Percentiles rank a stretch among this genome's conserved stretches.
Conservation (phyloP, 768 basidiomycete genomes). For the Polyporus arcularius region DNA sequence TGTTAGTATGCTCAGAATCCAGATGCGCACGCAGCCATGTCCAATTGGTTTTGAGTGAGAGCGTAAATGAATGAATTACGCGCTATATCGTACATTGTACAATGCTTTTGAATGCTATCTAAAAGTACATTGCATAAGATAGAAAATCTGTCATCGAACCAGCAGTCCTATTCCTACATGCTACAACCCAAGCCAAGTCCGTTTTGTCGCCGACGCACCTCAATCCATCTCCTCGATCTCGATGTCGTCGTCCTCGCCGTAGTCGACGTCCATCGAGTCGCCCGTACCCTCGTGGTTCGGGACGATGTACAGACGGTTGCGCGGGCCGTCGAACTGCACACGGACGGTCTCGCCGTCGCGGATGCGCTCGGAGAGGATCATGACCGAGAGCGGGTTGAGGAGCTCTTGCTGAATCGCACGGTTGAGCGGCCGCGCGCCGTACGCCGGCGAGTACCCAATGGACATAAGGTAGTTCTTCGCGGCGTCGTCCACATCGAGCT, state of each 20-base stretch:
- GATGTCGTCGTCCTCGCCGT: slow-evolving; percentile 51
- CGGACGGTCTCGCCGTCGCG: slow-evolving; percentile 77
- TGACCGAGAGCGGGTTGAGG: slow-evolving; percentile 84
- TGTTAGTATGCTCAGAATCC: too few relatives aligned
- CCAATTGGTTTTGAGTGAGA: background rate
- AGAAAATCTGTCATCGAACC: background rate
- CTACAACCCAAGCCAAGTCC: too few relatives aligned
- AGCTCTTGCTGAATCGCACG: slow-evolving; percentile 91
- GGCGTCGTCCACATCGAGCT: slow-evolving; percentile 70
- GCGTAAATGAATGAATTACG: slow-evolving; percentile 3
- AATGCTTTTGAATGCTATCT: slow-evolving; percentile 8
- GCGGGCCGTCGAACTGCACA: slow-evolving; percentile 78
- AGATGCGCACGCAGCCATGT: too few relatives aligned
- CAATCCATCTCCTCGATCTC: slow-evolving; percentile 77
- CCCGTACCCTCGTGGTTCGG: slow-evolving; percentile 77
- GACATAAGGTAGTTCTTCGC: slow-evolving; percentile 77
- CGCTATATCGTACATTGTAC: slow-evolving; percentile 7
- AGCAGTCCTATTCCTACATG: background rate
- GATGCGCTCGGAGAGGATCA: slow-evolving; percentile 82
- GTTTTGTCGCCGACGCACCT: slow-evolving; percentile 1
- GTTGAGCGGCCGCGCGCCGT: slow-evolving; percentile 92
- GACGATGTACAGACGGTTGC: slow-evolving; percentile 73
- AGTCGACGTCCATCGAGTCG: slow-evolving; percentile 62
- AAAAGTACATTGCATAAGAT: slow-evolving; percentile 4
- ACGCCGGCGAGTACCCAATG: slow-evolving; percentile 76